Evolutionary conservation across 148 eudicot genomes (phyloP), one percentile per base, ranked within the genome.

Genomic region (Chenopodium quinoa): DNA sequence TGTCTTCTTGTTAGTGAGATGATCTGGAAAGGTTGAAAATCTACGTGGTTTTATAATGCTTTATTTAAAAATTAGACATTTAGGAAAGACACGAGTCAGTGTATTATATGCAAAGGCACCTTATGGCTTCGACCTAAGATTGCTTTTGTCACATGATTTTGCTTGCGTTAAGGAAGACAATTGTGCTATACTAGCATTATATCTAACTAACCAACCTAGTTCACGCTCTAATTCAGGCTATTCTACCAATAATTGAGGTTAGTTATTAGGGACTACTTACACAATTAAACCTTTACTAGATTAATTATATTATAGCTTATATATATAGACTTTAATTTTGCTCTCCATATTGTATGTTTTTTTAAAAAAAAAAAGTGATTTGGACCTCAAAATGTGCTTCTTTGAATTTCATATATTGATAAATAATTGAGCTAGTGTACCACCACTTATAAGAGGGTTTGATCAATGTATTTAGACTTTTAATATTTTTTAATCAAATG

Each of bases 21-120:
- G 84, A 84, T 65, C 63, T 84, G 84, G 69, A 84, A 84, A 84
- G 84, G 78, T 65, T 40, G 73, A 56, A 58, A 0, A 81, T 81
- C 83, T 78, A 84, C 86, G 84, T 81, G 84, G 75, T 65, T 77
- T 81, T 65, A 9, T 22, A 71, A 32, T 22, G 31, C 64, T 73
- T 77, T 54, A 22, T 72, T 77, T 72, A 72, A 56, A 44, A 46
- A 14, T 46, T 8, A 79, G 71, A 19, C 58, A 68, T 66, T 83
- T 75, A 23, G 32, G 34, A 84, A 50, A 29, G 74, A 20, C 80
- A 84, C 77, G 80, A 84, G 83, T 84, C 58, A 63, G 47, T 60
- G 66, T 65, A 76, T 63, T 40, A 81, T 76, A 79, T 75, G 77
- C 63, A 75, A 74, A 78, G 71, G 80, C 64, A 34, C 2, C 22